These are phyloP conservation scores for Lentinula detonsa DNA, from an alignment of 768 basidiomycete genomes.

Conservation along the genomic window DNA sequence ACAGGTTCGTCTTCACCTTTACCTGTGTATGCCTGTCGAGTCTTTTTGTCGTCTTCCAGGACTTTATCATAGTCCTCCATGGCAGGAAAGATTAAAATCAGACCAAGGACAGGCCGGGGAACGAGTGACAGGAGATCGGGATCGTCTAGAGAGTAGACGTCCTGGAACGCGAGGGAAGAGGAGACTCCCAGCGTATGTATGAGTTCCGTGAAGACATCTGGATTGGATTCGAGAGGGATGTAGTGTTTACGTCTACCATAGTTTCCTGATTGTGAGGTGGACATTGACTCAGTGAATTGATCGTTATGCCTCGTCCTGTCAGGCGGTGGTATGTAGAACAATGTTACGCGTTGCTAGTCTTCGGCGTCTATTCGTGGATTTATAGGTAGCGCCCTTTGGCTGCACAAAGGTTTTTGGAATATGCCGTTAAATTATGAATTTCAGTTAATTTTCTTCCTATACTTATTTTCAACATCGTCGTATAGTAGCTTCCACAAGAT, in stretches of 20 bases:
- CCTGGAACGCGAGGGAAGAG: conserved; percentile 22
- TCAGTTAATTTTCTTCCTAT: too few relatives aligned
- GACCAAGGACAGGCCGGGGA: conserved; percentile 23
- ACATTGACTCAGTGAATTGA: neutral
- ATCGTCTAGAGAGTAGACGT: conserved; percentile 27
- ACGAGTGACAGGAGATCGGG: conserved; percentile 26
- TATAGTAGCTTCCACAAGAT: too few relatives aligned
- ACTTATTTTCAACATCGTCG: too few relatives aligned
- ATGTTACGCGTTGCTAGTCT: too few relatives aligned
- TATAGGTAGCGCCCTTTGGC: too few relatives aligned
- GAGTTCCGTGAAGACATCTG: conserved; percentile 28
- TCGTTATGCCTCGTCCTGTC: too few relatives aligned
- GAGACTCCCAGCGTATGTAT: conserved; percentile 24
- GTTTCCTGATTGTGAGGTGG: neutral
- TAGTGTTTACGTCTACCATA: conserved; percentile 18
- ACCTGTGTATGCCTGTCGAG: conserved; percentile 19
- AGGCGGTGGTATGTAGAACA: too few relatives aligned
- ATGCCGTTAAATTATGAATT: too few relatives aligned
- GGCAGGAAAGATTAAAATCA: conserved; percentile 24
- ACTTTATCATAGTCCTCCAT: conserved; percentile 15
- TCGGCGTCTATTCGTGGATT: too few relatives aligned
- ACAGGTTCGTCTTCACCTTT: conserved; percentile 24
- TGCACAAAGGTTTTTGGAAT: too few relatives aligned
- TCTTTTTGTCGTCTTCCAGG: conserved; percentile 16
- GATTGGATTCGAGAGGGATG: conserved; percentile 31